Conservation (phyloP, 768 basidiomycete species). For the Tulasnella sp. region DNA sequence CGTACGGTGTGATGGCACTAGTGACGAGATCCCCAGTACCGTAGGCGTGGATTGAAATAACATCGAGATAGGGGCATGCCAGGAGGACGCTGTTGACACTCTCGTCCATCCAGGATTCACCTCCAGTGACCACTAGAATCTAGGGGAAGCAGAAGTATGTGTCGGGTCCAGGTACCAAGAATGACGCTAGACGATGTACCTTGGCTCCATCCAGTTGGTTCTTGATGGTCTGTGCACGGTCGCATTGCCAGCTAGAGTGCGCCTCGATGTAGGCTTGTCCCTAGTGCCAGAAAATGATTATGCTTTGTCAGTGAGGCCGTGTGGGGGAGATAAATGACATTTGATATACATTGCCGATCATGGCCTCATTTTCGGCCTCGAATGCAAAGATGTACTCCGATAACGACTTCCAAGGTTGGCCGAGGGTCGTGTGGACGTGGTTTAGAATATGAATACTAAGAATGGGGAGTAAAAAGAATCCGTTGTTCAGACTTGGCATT, state of each 20-base stretch:
- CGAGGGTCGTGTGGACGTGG: conserved; percentile 30
- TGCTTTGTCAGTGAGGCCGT: neutral
- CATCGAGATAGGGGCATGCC: too few species aligned
- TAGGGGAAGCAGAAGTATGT: neutral
- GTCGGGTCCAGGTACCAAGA: neutral
- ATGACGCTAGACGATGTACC: conserved; percentile 15
- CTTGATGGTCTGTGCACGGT: conserved; percentile 24
- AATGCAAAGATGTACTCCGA: conserved; percentile 31
- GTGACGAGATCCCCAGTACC: conserved; percentile 24
- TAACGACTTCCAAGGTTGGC: conserved; percentile 31
- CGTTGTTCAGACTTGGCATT: neutral
- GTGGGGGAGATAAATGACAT: too few species aligned
- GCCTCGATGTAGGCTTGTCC: conserved; percentile 21
- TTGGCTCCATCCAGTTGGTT: conserved; percentile 21
- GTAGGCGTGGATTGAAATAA: too few species aligned
- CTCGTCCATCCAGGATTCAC: conserved; percentile 25
- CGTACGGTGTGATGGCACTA: conserved; percentile 20
- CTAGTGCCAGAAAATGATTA: conserved; percentile 8
- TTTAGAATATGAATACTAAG: conserved; percentile 27
- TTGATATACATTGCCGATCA: conserved; percentile 24
- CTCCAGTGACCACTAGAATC: conserved; percentile 27
- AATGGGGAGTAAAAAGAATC: neutral
- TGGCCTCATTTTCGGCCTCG: conserved; percentile 31
- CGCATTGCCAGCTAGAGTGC: conserved; percentile 23
- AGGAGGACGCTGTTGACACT: conserved; percentile 24